Evolutionary conservation across 371 early-diverging fungal genomes (phyloP), one percentile per base, ranked within the genome.

Genomic region (Lichtheimia corymbifera): DNA sequence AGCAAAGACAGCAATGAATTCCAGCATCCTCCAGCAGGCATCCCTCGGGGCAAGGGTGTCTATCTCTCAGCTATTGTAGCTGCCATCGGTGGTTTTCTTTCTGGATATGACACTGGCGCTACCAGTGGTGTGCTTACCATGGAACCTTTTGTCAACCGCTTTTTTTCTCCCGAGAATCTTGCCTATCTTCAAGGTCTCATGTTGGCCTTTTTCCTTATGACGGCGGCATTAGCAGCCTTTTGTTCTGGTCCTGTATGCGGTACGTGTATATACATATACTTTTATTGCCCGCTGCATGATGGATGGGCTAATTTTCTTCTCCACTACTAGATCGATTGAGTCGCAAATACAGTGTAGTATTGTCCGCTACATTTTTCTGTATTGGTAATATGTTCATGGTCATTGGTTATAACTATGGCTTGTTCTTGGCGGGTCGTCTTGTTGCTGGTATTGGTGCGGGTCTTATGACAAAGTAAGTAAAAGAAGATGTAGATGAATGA

Each of bases 201-300:
- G 24, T 63, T 77, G 7, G 76, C 81, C 11, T 67, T 77, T 44
- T 76, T 74, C 59, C 47, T 80, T 15, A 62, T 77, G 51, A 77
- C 81, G 9, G 78, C 76, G 9, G 71, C 77, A n/a, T 54, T 80
- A n/a, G 78, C 76, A 52, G 71, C 73, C 20, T 62, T 80, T n/a
- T 40, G 62, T 20, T 76, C 81, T 58, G 78, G 76, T 24, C 63
- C 59, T 55, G 40, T 77, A 30, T 77, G 76, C 60, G 81, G 78
- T 77, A 64, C 53, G 54, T 57, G 43, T 55, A 28, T 41, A 50
- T 52, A 42, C 45, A 24, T 50, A 28, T 20, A 24, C n/a, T 20
- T 17, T 47, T 51, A 24, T 25, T 20, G 15, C n/a, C 22, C 35
- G n/a, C 25, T 47, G 47, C 35, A 28, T 40, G 56, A 30, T 49